Evolutionary conservation across 2,329 filamentous ascomycete genomes (phyloP), one percentile per base, ranked within the genome.

Genomic region (Trichoderma gracile): DNA sequence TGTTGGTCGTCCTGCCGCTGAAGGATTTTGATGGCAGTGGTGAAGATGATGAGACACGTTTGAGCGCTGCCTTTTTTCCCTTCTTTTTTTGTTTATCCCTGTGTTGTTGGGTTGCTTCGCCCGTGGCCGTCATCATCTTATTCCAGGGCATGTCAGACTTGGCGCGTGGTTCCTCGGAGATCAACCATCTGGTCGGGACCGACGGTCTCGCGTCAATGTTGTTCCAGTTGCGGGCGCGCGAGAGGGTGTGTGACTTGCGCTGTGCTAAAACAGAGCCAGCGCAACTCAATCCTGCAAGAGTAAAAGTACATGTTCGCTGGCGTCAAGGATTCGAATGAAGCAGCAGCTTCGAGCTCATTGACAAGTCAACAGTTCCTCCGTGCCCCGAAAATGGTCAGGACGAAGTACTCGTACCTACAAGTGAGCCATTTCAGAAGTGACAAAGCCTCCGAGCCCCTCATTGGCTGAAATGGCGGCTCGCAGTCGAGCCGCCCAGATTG

Each of bases 171-270:
- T 60, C 57, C 38, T 60, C 58, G 58, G 58, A 61, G 58, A 61
- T 45, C 58, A 61, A 61, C 49, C 49, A 54, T 19, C 58, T 61
- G n/a, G 58, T 61, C 58, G 58, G 58, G 58, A 61, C 58, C 58
- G 58, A 53, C 30, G 23, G 12, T 17, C 38, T 61, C 58, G 58
- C 47, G 43, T 61, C 23, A 57, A 33, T 14, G 17, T 53, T 61
- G 38, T 61, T 52, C 58, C 58, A 30, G 50, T 19, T 45, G 23
- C 8, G 23, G 7, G 15, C 15, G 46, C 3, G 45, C 21, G 15
- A 15, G 7, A 15, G 17, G 43, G 56, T 38, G 58, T 61, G 47
- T 21, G 10, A 38, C 33, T 38, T 38, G 33, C 33, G 33, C 33
- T 14, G 33, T 14, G 33, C 33, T 38, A 38, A 38, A 21, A 19